Evolutionary conservation across 2,329 filamentous ascomycete genomes (phyloP).

Genomic region (Phialocephala sp.): DNA sequence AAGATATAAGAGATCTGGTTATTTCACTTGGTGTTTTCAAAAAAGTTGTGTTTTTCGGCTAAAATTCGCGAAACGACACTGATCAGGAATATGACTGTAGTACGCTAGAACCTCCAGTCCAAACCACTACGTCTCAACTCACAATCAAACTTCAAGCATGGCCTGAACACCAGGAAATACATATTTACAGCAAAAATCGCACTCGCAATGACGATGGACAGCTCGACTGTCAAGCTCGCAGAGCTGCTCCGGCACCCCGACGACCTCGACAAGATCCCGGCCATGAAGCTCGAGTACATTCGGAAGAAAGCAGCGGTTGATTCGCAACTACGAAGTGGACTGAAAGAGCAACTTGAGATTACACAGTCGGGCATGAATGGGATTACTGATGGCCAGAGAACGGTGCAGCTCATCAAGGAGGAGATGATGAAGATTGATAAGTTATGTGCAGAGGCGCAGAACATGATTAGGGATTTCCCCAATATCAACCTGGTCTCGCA

Average conservation of each 20-base stretch:
- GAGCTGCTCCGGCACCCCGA: constrained; percentile 95
- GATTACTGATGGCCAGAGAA: constrained; percentile 87
- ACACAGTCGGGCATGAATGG: constrained; percentile 92
- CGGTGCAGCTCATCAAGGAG: constrained; percentile 91
- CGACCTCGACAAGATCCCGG: constrained; percentile 93
- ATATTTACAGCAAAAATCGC: constrained; percentile 13
- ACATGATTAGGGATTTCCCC: constrained; percentile 95
- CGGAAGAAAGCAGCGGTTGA: constrained; percentile 94
- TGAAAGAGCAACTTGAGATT: constrained; percentile 91
- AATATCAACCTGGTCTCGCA: constrained; percentile 91
- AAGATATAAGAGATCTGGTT: no score
- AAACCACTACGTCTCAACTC: constrained; percentile 24
- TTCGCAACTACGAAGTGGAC: constrained; percentile 83
- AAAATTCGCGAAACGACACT: no score
- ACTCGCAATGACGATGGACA: constrained; percentile 42
- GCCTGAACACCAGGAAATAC: constrained; percentile 27
- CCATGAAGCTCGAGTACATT: constrained; percentile 88
- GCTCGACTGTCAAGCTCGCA: constrained; percentile 67
- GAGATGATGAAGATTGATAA: constrained; percentile 99
- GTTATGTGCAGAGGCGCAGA: constrained; percentile 94
- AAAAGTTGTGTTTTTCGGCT: no score
- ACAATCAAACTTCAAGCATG: constrained; percentile 27
- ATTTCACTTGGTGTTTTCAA: no score
- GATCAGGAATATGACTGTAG: no score
- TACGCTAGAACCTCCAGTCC: constrained; percentile 24